Evolutionary conservation across 208 protist species (phyloP), one percentile per base, ranked within the genome.

Genomic region (Angomonas desouzai): DNA sequence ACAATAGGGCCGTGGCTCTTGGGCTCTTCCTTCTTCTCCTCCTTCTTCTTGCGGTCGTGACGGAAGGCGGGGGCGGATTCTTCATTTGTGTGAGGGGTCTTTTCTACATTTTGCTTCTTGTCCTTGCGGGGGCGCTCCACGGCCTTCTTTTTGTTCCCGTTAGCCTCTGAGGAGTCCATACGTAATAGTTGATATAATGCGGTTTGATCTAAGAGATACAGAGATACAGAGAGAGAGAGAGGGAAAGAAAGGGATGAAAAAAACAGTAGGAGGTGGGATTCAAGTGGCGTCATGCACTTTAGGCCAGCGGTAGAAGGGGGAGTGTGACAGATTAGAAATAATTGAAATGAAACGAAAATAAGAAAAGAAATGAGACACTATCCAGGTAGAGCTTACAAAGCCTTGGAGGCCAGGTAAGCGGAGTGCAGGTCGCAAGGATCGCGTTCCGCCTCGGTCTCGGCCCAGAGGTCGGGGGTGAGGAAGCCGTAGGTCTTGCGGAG

Each of bases 401-500:
- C 48, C 30, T 11, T 7, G 38, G 74, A 72, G 45, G 86, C 72
- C 47, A 96, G 85, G 74, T 91, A 87, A 45, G 92, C 87, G 33
- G 88, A 89, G 85, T 93, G 74, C 85, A 91, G 81, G 64, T 99
- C 94, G 58, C 94, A 97, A 64, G 96, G 98, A 60, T 92, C 84
- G 68, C 91, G 91, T 49, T 64, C 58, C 58, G 97, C 79, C 62
- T 81, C 64, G 55, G 79, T 97, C 61, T 89, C 81, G 2, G 80
- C 81, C 99, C 99, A 99, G 29, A 99, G 81, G 64, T 99, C 98
- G 43, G 98, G 98, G 43, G 98, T 99, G 56, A 99, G 87, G 92
- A 98, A 99, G 47, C 76, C 84, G 85, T 99, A 99, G 48, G 98
- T 99, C 74, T 92, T 91, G 71, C 75, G 76, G 48, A 99, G 79